phyloP scores from a whole-genome alignment of 106 monocot genomes.

The Dendrobium chrysotoxum region DNA sequence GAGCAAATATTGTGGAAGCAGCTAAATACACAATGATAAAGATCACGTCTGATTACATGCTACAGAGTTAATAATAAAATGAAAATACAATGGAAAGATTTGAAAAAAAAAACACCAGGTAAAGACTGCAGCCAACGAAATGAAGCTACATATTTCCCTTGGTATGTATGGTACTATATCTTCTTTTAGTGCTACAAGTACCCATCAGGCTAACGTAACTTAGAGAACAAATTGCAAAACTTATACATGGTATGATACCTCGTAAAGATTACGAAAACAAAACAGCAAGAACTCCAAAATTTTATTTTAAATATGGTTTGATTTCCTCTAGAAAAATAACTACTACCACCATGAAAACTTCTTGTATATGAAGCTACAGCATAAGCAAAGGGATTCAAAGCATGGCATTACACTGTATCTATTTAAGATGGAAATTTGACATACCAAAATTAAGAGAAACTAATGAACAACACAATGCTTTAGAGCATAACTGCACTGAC shows the following conservation, averaged over 20 bases:
- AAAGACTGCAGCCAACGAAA: neutral
- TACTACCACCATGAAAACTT: neutral
- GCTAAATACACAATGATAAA: neutral
- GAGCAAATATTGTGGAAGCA: neutral
- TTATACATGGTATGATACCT: neutral
- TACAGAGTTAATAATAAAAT: neutral
- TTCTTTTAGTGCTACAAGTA: neutral
- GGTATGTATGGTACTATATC: neutral
- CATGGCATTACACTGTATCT: neutral
- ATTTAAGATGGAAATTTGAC: neutral
- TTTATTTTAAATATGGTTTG: neutral
- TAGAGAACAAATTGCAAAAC: neutral
- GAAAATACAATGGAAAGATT: neutral
- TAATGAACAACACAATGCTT: neutral
- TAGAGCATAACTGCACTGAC: neutral
- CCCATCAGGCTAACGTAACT: neutral
- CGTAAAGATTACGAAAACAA: neutral
- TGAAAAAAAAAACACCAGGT: constrained; percentile 1
- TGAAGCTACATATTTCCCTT: neutral
- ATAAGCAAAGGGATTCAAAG: neutral
- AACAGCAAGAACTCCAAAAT: neutral
- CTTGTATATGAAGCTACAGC: neutral
- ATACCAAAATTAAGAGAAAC: neutral
- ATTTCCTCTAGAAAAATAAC: neutral
- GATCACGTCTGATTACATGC: neutral